Conservation (phyloP, 2,329 filamentous ascomycete genomes). For the Fusarium sp. region DNA sequence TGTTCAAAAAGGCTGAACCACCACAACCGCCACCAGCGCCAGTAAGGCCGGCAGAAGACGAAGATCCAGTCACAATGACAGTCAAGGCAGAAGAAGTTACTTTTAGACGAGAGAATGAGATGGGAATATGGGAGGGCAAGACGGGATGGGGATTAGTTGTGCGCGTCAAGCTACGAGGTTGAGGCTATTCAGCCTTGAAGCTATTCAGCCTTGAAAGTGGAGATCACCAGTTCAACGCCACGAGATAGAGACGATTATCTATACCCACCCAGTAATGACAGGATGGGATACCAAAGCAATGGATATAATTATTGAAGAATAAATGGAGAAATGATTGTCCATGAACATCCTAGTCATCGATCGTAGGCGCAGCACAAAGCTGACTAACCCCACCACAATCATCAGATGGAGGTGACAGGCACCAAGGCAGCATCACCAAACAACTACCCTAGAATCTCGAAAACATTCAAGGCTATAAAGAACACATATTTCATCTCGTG, state of each 20-base stretch:
- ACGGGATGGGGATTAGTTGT: slow-evolving; percentile 64
- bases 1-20: slow-evolving; percentile 46
- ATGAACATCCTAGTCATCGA: background rate
- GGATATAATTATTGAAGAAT: background rate
- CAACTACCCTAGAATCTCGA: background rate
- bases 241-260: background rate
- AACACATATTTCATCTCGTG: background rate
- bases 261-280: background rate
- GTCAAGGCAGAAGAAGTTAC: slow-evolving; percentile 61
- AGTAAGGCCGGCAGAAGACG: slow-evolving; percentile 9
- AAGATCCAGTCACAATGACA: slow-evolving; percentile 52
- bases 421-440: background rate
- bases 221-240: background rate
- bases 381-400: background rate
- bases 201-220: background rate
- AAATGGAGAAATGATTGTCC: background rate
- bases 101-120: slow-evolving; percentile 63
- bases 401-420: background rate
- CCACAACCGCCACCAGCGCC: slow-evolving; percentile 14
- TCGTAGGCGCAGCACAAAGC: background rate
- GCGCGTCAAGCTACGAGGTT: slow-evolving; percentile 46
- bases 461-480: background rate
- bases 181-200: slow-evolving; percentile 15
- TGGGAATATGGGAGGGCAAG: slow-evolving; percentile 64
- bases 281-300: background rate